phyloP scores from a whole-genome alignment of 495 filamentous ascomycete genomes.

The Talaromyces trachyspermus region DNA sequence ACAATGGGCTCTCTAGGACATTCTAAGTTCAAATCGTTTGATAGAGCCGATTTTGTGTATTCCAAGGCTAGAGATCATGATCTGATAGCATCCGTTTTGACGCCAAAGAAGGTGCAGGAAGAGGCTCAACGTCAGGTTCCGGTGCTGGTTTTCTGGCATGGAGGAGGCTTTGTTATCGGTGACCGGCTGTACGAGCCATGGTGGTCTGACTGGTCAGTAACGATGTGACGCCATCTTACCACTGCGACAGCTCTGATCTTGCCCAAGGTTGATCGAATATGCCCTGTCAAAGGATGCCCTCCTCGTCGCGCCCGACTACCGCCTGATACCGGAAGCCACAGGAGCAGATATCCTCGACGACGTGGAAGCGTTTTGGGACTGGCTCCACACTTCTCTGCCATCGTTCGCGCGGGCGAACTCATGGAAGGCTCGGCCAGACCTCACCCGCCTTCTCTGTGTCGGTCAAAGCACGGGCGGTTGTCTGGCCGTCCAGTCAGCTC shows the following conservation, averaged over 20 bases:
- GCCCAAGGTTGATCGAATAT: constrained; percentile 24
- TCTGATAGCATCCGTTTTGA: background rate
- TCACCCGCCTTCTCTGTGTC: constrained; percentile 17
- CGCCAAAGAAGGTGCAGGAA: background rate
- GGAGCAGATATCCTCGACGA: constrained; percentile 40
- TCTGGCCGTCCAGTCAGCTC: background rate
- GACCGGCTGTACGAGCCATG: constrained; percentile 22
- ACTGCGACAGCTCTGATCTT: too few relatives aligned
- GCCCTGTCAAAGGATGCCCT: constrained; percentile 26
- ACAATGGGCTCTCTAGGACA: too few relatives aligned
- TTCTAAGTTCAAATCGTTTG: too few relatives aligned
- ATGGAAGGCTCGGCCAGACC: constrained; percentile 15
- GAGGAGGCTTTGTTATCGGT: constrained; percentile 26
- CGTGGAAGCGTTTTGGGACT: constrained; percentile 41
- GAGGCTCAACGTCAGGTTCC: constrained; percentile 8
- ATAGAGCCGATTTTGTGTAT: too few relatives aligned
- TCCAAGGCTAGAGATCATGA: too few relatives aligned
- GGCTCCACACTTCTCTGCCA: constrained; percentile 23
- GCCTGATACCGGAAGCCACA: constrained; percentile 44
- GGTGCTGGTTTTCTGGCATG: constrained; percentile 22
- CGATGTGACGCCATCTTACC: too few relatives aligned
- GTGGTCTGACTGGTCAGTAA: constrained; percentile 22
- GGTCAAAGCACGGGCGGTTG: constrained; percentile 28
- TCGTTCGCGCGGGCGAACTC: constrained; percentile 11
- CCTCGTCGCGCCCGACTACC: constrained; percentile 41